Evolutionary conservation across 2,329 filamentous ascomycete genomes (phyloP).

Genomic region (Botrytis tulipae): DNA sequence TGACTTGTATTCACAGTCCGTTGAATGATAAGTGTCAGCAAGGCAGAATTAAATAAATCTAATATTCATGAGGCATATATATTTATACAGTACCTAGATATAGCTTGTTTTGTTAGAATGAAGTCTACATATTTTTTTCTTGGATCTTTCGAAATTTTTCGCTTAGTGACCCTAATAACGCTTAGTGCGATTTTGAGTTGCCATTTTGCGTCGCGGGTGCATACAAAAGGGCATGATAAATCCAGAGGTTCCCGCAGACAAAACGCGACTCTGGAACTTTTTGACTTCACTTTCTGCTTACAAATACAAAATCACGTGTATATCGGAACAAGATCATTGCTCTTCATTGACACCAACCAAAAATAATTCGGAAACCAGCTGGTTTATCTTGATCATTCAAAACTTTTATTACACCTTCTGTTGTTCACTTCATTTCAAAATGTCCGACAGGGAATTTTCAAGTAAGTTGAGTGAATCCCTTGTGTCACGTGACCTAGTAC

Average conservation of each 20-base stretch:
- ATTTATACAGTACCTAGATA: neutral
- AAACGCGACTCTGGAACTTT: slow-evolving; percentile 17
- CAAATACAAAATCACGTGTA: neutral
- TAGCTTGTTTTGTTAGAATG: neutral
- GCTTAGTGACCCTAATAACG: slow-evolving; percentile 14
- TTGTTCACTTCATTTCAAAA: slow-evolving; percentile 34
- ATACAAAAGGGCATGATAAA: slow-evolving; percentile 18
- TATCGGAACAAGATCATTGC: neutral
- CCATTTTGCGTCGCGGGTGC: slow-evolving; percentile 4
- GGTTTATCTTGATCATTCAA: neutral
- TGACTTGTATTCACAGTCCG: neutral
- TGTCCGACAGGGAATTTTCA: slow-evolving; percentile 66
- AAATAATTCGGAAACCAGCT: neutral
- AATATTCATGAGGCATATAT: neutral
- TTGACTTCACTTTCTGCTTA: slow-evolving; percentile 13
- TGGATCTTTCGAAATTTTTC: neutral
- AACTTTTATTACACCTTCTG: neutral
- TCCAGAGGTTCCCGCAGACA: slow-evolving; percentile 14
- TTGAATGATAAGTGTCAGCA: neutral
- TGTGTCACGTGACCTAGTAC: neutral
- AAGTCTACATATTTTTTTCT: neutral
- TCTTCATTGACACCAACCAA: neutral
- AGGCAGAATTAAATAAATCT: neutral
- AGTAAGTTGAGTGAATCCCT: slow-evolving; percentile 15
- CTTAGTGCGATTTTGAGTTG: slow-evolving; percentile 14